Evolutionary conservation across 2,329 filamentous ascomycete species (phyloP).

Genomic region (Aspergillus sp.): DNA sequence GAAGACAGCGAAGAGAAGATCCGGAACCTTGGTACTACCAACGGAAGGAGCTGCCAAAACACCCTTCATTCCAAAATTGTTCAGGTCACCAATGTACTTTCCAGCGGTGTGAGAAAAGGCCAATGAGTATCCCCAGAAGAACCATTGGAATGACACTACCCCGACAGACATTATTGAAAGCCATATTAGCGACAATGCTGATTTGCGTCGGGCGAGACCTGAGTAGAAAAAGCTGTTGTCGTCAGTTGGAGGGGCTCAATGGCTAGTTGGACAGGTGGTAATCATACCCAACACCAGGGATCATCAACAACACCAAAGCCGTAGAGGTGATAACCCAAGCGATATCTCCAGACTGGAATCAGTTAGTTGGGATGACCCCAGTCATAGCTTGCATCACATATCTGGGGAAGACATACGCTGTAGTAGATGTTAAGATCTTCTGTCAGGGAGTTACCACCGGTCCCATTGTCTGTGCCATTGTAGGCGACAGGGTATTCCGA

Average conservation of each 20-base stretch:
- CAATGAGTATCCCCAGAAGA: conserved; percentile 89
- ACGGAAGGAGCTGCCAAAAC: conserved; percentile 76
- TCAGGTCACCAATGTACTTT: conserved; percentile 73
- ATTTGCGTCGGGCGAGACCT: conserved; percentile 84
- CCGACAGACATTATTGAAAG: conserved; percentile 79
- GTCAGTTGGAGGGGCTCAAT: conserved; percentile 14
- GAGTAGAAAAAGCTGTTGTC: conserved; percentile 80
- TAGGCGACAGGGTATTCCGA: conserved; percentile 53
- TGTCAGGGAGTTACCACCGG: conserved; percentile 66
- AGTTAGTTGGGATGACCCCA: conserved; percentile 17
- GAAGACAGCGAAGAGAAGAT: conserved; percentile 82
- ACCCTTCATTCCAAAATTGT: conserved; percentile 76
- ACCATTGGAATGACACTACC: conserved; percentile 87
- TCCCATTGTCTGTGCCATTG: conserved; percentile 62
- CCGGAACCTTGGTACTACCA: conserved; percentile 71
- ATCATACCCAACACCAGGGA: conserved; percentile 77
- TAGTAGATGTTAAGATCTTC: conserved; percentile 84
- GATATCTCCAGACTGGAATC: conserved; percentile 71
- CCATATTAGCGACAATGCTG: conserved; percentile 82
- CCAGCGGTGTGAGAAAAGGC: conserved; percentile 78
- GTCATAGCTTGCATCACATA: background rate
- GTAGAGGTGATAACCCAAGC: conserved; percentile 76
- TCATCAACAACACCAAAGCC: conserved; percentile 86
- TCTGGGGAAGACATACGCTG: conserved; percentile 46
- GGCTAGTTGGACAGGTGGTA: background rate